Conservation (phyloP, 2,329 filamentous ascomycete species). For the Penicillium janthinellum region DNA sequence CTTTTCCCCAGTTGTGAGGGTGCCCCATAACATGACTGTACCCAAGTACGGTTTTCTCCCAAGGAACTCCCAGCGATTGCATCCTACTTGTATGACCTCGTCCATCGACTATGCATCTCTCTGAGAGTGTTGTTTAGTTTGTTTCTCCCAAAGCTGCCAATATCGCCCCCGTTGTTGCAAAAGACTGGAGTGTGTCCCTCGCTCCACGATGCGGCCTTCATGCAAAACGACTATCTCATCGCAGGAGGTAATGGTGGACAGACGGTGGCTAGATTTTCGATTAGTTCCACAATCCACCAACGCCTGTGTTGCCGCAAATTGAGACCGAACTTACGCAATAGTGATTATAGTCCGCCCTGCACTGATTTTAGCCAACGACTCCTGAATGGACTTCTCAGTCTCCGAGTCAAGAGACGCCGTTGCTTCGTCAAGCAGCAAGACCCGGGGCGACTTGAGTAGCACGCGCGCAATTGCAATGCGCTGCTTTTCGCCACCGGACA, state of each 20-base stretch:
- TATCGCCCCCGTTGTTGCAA: background rate
- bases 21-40: too few relatives aligned
- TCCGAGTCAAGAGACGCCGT: constrained; percentile 45
- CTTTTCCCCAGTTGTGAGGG: too few relatives aligned
- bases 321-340: constrained; percentile 26
- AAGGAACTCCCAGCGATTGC: background rate
- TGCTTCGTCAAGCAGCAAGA: constrained; percentile 49
- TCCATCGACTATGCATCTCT: background rate
- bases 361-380: constrained; percentile 21
- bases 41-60: too few relatives aligned
- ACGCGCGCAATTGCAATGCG: constrained; percentile 48
- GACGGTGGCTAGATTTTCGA: background rate
- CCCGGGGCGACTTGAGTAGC: constrained; percentile 42
- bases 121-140: background rate
- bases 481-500: constrained; percentile 48
- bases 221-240: background rate
- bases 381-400: constrained; percentile 32
- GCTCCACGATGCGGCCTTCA: background rate
- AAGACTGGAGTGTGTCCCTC: background rate
- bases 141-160: background rate
- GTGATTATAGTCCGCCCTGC: constrained; percentile 35
- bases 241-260: background rate
- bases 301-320: background rate
- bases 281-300: background rate
- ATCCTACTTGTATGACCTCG: background rate